Evolutionary conservation across 306 rosid species (phyloP), one percentile per base, ranked within the genome.

Genomic region (Medicago ruthenica): DNA sequence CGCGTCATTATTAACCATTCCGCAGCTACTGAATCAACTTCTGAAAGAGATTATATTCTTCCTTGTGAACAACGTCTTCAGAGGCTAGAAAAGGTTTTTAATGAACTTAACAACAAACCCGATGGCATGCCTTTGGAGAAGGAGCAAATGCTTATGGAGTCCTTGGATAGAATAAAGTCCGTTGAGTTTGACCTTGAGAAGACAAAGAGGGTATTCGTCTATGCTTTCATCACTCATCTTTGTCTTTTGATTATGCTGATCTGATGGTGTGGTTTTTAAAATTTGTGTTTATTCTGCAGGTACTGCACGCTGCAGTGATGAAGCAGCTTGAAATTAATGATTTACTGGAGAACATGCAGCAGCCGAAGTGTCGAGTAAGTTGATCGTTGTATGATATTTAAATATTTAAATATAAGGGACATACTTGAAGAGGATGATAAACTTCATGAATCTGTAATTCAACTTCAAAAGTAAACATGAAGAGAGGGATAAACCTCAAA

Each of bases 121-220:
- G 86, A 87, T 39, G 79, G 60, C 59, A 95, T 95, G 76, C 99
- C 99, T 76, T 61, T 62, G 74, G 99, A 92, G 77, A 95, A 95
- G 84, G 97, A 95, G 65, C 83, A 76, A 80, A 85, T 95, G 78
- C 93, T 95, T 20, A 81, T 84, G 88, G 89, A 95, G 67, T 95
- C 99, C 51, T 84, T 90, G 86, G 89, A 92, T 62, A 86, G 99
- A 88, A 95, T 95, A 45, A 95, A 92, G 81, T 90, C 82, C 3
- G 97, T 90, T 65, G 99, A 95, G 83, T 80, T 86, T 59, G 99
- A 95, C 81, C 91, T 95, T 15, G 97, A 95, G 77, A 90, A 83
- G 86, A 95, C 99, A 27, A 95, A 95, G 87, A 83, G 88, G 83
- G 99, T 95, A 90, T 50, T 91, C 61, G 48, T 79, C 78, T 68